phyloP scores from a whole-genome alignment of 192 early-diverging fungal species.

The Backusella circina region DNA sequence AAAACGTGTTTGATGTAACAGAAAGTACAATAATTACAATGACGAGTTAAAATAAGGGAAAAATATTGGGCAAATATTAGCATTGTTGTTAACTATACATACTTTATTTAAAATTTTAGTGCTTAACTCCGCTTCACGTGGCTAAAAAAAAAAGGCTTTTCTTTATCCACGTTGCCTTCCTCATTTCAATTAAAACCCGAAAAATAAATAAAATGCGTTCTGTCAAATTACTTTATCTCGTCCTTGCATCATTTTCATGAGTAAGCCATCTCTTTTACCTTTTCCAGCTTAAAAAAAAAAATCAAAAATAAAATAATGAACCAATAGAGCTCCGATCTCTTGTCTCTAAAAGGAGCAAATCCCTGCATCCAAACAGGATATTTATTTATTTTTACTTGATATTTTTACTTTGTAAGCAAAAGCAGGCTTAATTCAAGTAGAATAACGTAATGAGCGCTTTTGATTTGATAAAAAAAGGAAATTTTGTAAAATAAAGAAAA shows the following conservation, averaged over 20 bases:
- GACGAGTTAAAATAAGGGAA: background rate
- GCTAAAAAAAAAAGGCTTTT: background rate
- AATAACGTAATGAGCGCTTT: background rate
- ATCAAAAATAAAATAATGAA: background rate
- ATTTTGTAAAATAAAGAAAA: background rate
- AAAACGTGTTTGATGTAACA: background rate
- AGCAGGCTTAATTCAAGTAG: background rate
- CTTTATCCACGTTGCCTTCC: background rate
- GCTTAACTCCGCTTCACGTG: background rate
- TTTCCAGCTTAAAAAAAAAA: background rate
- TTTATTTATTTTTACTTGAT: background rate
- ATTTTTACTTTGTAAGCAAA: background rate
- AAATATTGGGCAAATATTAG: conserved; percentile 1
- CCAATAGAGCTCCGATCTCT: background rate
- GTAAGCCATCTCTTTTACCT: background rate
- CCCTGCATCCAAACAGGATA: background rate
- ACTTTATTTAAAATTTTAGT: background rate
- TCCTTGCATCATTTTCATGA: background rate
- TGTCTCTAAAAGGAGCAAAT: background rate
- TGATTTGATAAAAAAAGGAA: background rate
- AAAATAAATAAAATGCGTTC: background rate
- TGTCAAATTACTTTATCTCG: background rate
- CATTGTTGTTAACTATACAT: background rate
- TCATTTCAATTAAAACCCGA: background rate
- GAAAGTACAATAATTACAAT: background rate